Evolutionary conservation across 2,329 filamentous ascomycete species (phyloP).

Genomic region (Aureobasidium melanogenum): DNA sequence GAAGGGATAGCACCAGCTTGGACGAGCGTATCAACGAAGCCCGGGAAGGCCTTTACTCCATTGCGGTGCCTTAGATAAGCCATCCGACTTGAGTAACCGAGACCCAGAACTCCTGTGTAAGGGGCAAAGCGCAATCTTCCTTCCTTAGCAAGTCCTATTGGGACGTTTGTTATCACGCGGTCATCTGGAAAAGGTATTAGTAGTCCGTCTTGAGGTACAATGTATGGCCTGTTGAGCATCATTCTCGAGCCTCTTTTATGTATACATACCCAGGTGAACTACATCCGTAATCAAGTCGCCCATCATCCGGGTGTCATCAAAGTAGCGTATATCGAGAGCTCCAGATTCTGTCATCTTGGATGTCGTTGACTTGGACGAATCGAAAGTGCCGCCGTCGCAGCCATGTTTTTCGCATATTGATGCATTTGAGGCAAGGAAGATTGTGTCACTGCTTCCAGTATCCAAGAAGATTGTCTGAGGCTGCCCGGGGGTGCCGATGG

Average conservation of each 20-base stretch:
- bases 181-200: slow-evolving; percentile 15
- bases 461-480: slow-evolving; percentile 25
- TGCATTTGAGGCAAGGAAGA: slow-evolving; percentile 22
- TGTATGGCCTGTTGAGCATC: no score
- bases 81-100: slow-evolving; percentile 24
- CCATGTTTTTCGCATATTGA: slow-evolving; percentile 17
- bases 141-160: slow-evolving; percentile 25
- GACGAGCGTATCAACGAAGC: slow-evolving; percentile 25
- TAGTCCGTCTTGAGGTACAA: neutral
- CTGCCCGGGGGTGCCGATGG: slow-evolving; percentile 27
- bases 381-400: slow-evolving; percentile 24
- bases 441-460: slow-evolving; percentile 26
- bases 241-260: neutral
- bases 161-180: slow-evolving; percentile 20
- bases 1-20: slow-evolving; percentile 23
- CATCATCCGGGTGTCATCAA: slow-evolving; percentile 20
- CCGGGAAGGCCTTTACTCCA: slow-evolving; percentile 15
- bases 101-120: slow-evolving; percentile 24
- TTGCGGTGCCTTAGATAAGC: slow-evolving; percentile 10
- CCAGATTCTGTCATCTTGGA: slow-evolving; percentile 19
- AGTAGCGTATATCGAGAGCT: slow-evolving; percentile 25
- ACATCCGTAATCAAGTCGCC: slow-evolving; percentile 21
- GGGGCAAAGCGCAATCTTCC: slow-evolving; percentile 16
- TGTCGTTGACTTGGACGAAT: slow-evolving; percentile 19
- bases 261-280: slow-evolving; percentile 13